Percentiles rank a stretch among this genome's conserved stretches.
Conservation (phyloP, 495 filamentous ascomycete species). For the Lasiosphaeria ovina region DNA sequence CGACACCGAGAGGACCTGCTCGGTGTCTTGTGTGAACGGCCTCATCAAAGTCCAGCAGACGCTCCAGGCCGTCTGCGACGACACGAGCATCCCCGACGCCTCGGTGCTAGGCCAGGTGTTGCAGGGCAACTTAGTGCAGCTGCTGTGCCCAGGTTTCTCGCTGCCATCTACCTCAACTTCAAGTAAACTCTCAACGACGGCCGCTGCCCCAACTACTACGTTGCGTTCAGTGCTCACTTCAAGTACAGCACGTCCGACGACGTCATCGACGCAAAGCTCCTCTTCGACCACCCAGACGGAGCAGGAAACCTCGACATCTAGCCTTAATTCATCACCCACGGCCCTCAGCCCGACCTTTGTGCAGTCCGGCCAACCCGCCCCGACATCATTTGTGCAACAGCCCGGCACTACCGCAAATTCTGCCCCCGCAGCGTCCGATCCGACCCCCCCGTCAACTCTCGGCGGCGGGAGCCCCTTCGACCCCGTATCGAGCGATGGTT, state of each 20-base stretch:
- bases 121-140: slow-evolving; percentile 31
- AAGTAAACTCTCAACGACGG: slow-evolving; percentile 11
- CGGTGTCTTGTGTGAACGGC: slow-evolving; percentile 34
- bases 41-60: slow-evolving; percentile 22
- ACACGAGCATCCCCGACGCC: slow-evolving; percentile 20
- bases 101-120: slow-evolving; percentile 39
- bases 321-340: neutral
- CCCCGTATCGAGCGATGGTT: slow-evolving; percentile 1
- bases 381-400: neutral
- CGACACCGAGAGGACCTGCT: slow-evolving; percentile 30
- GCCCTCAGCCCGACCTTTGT: neutral
- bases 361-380: neutral
- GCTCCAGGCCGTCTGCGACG: slow-evolving; percentile 31
- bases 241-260: slow-evolving; percentile 14
- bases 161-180: slow-evolving; percentile 8
- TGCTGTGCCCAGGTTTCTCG: slow-evolving; percentile 32
- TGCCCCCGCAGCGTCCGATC: neutral
- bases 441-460: slow-evolving; percentile 9
- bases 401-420: neutral
- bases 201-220: slow-evolving; percentile 11
- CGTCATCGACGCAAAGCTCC: slow-evolving; percentile 6
- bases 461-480: slow-evolving; percentile 36
- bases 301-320: neutral
- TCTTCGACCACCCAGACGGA: neutral
- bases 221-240: slow-evolving; percentile 8